A percentile compares a stretch with the other conserved stretches of the same genome.
phyloP scores from a whole-genome alignment of 495 filamentous ascomycete species.

The Xylaria sp. region DNA sequence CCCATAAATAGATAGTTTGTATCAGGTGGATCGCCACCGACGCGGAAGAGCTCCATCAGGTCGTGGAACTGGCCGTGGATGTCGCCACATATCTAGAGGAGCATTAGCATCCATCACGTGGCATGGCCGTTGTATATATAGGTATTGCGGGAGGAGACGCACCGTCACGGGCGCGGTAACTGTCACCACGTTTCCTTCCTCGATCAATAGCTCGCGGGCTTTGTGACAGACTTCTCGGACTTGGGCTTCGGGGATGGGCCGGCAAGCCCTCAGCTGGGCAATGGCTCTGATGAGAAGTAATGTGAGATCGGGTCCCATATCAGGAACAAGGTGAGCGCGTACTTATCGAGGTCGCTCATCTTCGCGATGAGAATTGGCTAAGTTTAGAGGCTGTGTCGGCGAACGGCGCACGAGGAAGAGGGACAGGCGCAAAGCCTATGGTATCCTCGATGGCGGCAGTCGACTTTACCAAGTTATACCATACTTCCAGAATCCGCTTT shows the following conservation, averaged over 20 bases:
- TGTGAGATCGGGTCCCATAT: conserved; percentile 24
- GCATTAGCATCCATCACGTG: conserved; percentile 19
- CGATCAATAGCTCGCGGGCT: conserved; percentile 92
- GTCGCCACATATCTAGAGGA: conserved; percentile 85
- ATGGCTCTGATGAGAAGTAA: conserved; percentile 71
- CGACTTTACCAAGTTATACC: conserved; percentile 8
- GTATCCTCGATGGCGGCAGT: not conserved
- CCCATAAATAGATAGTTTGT: conserved; percentile 99
- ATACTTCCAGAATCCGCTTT: not conserved
- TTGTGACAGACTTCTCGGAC: conserved; percentile 98
- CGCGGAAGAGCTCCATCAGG: conserved; percentile 96
- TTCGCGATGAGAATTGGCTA: conserved; percentile 36
- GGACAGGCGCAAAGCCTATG: conserved; percentile 16
- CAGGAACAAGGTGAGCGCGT: conserved; percentile 35
- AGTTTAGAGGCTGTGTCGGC: conserved; percentile 13
- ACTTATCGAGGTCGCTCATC: conserved; percentile 92
- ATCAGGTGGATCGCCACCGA: conserved; percentile 93
- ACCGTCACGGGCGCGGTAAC: conserved; percentile 95
- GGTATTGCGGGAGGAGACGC: conserved; percentile 25
- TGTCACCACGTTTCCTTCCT: conserved; percentile 97
- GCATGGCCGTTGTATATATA: not conserved
- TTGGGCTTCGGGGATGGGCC: conserved; percentile 92
- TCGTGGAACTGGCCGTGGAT: conserved; percentile 99
- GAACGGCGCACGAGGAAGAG: conserved; percentile 8
- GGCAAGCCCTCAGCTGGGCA: conserved; percentile 89